Evolutionary conservation across 306 rosid species (phyloP), one percentile per base, ranked within the genome.

Genomic region (Quercus agrifolia): DNA sequence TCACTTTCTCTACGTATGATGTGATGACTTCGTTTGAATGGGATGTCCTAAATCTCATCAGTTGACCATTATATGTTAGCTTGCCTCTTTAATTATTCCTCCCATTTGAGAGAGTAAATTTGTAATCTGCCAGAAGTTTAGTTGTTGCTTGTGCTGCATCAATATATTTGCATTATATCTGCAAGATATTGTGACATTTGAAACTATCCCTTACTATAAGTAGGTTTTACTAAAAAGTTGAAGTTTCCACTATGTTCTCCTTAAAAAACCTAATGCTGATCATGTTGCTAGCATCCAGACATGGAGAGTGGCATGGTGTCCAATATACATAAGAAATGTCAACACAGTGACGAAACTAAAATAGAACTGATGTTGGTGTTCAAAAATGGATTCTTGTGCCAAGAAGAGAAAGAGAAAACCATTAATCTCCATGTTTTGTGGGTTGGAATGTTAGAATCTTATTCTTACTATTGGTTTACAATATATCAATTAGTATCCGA

Each of bases 391-490:
- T 4, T n/a, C 54, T 30, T 33, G 27, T 20, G 67, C 14, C 30
- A 56, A n/a, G 66, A 68, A 66, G 7, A 30, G 71, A 78, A 41
- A 44, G 72, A 19, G 46, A 21, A 70, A 57, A 44, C 20, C 57
- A 61, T 58, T 67, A 15, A 61, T 63, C n/a, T 19, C 27, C 51
- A 46, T 25, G 31, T 49, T 23, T 13, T 6, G 15, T 28, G 13
- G 57, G 27, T 44, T 66, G 72, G n/a, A 28, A 79, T 70, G 73
- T 61, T 63, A 72, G 12, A 81, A 66, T 59, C 35, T 27, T 20
- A 13, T 33, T 59, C 64, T 68, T 74, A 57, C 17, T n/a, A 23
- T 31, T 70, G 70, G 52, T 69, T 69, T 54, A 74, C 64, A 68
- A 57, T 49, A 38, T 56, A 74, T 54, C 51, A 18, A 33, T 59